Evolutionary conservation across 2,329 filamentous ascomycete species (phyloP).

Genomic region (Allantophomopsis cytisporea): DNA sequence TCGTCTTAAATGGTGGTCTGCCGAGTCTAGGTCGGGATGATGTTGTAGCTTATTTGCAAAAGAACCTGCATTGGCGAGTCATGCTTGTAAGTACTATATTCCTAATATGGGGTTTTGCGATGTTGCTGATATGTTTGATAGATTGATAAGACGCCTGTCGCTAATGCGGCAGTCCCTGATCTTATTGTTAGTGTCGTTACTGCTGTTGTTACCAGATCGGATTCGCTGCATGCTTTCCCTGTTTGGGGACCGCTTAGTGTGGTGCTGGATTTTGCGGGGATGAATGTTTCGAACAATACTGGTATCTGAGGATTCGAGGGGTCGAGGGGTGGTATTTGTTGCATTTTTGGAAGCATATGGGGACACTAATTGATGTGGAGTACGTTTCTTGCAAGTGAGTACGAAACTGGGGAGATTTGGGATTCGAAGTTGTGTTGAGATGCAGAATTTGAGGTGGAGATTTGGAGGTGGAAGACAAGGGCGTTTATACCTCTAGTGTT

Average conservation of each 20-base stretch:
- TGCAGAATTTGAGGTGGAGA: too few species aligned
- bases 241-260: background rate
- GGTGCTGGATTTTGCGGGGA: background rate
- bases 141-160: conserved; percentile 5
- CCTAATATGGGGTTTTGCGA: conserved; percentile 5
- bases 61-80: conserved; percentile 14
- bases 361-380: too few species aligned
- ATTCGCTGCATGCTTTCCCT: background rate
- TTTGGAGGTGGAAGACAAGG: too few species aligned
- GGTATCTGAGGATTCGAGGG: background rate
- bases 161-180: conserved; percentile 8
- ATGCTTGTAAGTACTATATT: conserved; percentile 3
- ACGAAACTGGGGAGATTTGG: too few species aligned
- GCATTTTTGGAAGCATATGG: too few species aligned
- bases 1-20: conserved; percentile 16
- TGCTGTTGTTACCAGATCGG: conserved; percentile 6
- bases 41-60: conserved; percentile 11
- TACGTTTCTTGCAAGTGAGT: too few species aligned
- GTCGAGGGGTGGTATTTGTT: too few species aligned
- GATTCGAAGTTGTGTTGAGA: too few species aligned
- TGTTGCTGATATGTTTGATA: background rate
- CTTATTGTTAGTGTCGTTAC: conserved; percentile 12
- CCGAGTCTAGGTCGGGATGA: conserved; percentile 9
- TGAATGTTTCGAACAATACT: background rate
- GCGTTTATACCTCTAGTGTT: too few species aligned